phyloP scores from a whole-genome alignment of 805 yeast genomes.

The Myxozyma melibiosi region DNA sequence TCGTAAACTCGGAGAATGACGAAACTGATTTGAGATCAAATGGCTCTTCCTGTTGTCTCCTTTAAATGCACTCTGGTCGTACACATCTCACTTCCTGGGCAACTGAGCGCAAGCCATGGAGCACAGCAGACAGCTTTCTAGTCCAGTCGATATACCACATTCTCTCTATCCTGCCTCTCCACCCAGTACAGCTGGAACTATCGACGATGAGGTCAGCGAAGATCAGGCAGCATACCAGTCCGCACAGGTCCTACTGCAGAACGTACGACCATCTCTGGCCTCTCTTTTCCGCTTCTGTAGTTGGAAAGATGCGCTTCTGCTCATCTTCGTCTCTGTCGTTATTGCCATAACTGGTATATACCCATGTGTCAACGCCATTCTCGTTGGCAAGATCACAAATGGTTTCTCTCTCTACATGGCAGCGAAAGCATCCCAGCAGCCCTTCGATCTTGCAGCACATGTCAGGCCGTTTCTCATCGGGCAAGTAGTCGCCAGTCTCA shows the following conservation, averaged over 20 bases:
- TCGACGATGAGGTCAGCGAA: neutral
- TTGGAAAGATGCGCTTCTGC: slow-evolving; percentile 6
- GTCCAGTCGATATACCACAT: too few relatives aligned
- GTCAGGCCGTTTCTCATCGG: slow-evolving; percentile 19
- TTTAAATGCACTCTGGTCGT: too few relatives aligned
- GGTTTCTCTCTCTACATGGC: slow-evolving; percentile 3
- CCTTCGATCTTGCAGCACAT: slow-evolving; percentile 3
- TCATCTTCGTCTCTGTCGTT: neutral
- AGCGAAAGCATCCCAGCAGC: neutral
- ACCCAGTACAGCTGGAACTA: neutral
- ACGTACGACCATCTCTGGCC: slow-evolving; percentile 10
- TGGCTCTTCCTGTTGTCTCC: too few relatives aligned
- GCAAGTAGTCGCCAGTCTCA: slow-evolving; percentile 2
- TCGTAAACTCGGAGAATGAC: too few relatives aligned
- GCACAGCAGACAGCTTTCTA: too few relatives aligned
- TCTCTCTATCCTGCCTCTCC: neutral
- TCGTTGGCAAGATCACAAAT: slow-evolving; percentile 20
- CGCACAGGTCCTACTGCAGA: neutral
- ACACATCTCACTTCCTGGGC: too few relatives aligned
- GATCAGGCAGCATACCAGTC: slow-evolving; percentile 1
- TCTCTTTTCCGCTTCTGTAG: slow-evolving; percentile 17
- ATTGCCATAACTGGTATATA: slow-evolving; percentile 4
- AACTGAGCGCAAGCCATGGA: too few relatives aligned
- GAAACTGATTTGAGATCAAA: too few relatives aligned
- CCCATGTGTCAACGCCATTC: slow-evolving; percentile 18